Evolutionary conservation across 192 early-diverging fungal genomes (phyloP), one percentile per base, ranked within the genome.

Genomic region (Backusella tarrabulga): DNA sequence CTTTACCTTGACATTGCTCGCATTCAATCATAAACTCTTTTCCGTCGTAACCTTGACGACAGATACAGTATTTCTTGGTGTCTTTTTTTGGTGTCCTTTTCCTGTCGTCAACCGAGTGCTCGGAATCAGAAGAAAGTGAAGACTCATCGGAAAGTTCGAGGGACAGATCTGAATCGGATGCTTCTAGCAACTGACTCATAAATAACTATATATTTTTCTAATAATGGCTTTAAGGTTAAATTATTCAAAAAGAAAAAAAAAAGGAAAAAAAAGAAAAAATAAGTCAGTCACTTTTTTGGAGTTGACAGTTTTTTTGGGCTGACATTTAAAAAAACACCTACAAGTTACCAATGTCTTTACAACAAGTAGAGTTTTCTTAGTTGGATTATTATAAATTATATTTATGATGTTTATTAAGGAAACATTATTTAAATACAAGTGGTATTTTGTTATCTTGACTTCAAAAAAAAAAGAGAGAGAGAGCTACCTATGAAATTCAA

Each of bases 11-110:
- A 60, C 88, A 89, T 38, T 75, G 67, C 63, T 89, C 88, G 56
- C 88, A 89, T 34, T 83, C 88, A 44, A 89, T 82, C 88, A 89
- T 89, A 72, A 89, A 86, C 54, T 87, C 86, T 23, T 83, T 83
- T 32, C 88, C 88, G 63, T 89, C 83, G 34, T 89, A 87, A 4
- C 83, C 82, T 46, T 74, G 79, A 35, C 88, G 79, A 75, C 88
- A 89, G 34, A 87, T 77, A 54, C 88, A 89, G 66, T 89, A 89
- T 8, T 83, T 74, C 5, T 76, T 74, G 21, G 83, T 79, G 50
- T 81, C 77, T 34, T 23, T 75, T 52, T 38, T 76, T 56, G 34
- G 66, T 36, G 34, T 73, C 38, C 70, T 41, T 41, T n/a, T 69
- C 21, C 17, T 40, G 46, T 34, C 42, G 60, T 19, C 68, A 9